Evolutionary conservation across 2,329 filamentous ascomycete species (phyloP).

Genomic region (Aspergillus jensenii): DNA sequence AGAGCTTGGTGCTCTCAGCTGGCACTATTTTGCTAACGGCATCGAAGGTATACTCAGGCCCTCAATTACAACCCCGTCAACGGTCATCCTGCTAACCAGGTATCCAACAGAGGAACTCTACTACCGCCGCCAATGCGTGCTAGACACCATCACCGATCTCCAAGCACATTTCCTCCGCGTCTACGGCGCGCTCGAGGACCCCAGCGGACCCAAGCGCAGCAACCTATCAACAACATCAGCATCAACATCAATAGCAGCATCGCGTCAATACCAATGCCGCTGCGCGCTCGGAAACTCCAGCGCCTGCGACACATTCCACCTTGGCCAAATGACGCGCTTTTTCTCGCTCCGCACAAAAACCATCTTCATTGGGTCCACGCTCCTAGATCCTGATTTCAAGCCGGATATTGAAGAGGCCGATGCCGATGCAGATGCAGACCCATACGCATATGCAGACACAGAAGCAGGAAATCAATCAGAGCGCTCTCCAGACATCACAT

Average conservation of each 20-base stretch:
- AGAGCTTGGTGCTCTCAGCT: constrained; percentile 24
- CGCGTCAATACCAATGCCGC: constrained; percentile 39
- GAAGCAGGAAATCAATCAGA: constrained; percentile 4
- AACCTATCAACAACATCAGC: constrained; percentile 3
- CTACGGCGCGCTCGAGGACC: constrained; percentile 40
- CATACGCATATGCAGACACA: constrained; percentile 8
- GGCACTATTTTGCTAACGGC: constrained; percentile 38
- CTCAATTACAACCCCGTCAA: neutral
- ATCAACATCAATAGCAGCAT: constrained; percentile 8
- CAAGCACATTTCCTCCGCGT: constrained; percentile 43
- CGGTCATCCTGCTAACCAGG: constrained; percentile 4
- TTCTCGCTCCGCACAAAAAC: constrained; percentile 43
- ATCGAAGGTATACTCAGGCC: constrained; percentile 39
- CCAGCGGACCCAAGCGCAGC: constrained; percentile 17
- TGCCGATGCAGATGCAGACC: neutral
- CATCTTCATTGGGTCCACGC: constrained; percentile 41
- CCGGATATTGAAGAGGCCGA: constrained; percentile 14
- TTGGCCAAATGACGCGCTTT: constrained; percentile 47
- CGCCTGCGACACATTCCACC: constrained; percentile 45
- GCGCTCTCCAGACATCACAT: constrained; percentile 26
- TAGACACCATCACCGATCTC: constrained; percentile 44
- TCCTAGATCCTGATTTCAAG: constrained; percentile 36
- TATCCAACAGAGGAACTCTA: constrained; percentile 41
- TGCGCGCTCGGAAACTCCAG: constrained; percentile 42
- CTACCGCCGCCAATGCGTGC: constrained; percentile 39